Evolutionary conservation across 2,329 filamentous ascomycete species (phyloP).

Genomic region (Trichothecium sympodiale): DNA sequence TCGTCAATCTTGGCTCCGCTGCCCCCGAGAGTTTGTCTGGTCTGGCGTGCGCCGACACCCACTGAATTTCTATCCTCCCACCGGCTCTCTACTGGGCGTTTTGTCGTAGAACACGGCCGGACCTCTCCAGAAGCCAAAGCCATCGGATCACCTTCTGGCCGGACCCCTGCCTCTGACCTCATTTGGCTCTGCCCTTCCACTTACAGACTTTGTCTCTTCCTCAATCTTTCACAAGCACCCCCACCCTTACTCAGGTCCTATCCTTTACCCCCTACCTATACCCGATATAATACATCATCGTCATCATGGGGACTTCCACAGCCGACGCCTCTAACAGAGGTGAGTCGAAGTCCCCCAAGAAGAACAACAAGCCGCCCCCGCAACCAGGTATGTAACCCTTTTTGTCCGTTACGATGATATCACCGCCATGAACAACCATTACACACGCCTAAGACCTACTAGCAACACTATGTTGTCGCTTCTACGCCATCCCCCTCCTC

Average conservation of each 20-base stretch:
- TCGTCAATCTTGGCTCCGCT: no score
- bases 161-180: slow-evolving; percentile 7
- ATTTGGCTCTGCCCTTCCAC: slow-evolving; percentile 7
- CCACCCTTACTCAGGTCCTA: slow-evolving; percentile 15
- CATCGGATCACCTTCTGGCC: no score
- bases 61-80: no score
- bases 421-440: slow-evolving; percentile 3
- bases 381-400: slow-evolving; percentile 28
- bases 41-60: no score
- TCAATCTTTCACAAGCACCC: slow-evolving; percentile 12
- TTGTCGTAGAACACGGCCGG: no score
- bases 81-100: no score
- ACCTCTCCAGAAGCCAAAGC: no score
- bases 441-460: slow-evolving; percentile 14
- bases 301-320: slow-evolving; percentile 37
- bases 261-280: slow-evolving; percentile 8
- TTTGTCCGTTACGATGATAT: slow-evolving; percentile 1
- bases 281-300: slow-evolving; percentile 31
- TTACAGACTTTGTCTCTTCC: slow-evolving; percentile 1
- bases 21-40: no score
- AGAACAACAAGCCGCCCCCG: slow-evolving; percentile 28
- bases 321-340: slow-evolving; percentile 25
- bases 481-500: slow-evolving; percentile 6
- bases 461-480: slow-evolving; percentile 6
- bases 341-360: slow-evolving; percentile 38